These are phyloP conservation scores for Jatropha multifida DNA, from an alignment of 441 rosid genomes.

Conservation along the genomic window DNA sequence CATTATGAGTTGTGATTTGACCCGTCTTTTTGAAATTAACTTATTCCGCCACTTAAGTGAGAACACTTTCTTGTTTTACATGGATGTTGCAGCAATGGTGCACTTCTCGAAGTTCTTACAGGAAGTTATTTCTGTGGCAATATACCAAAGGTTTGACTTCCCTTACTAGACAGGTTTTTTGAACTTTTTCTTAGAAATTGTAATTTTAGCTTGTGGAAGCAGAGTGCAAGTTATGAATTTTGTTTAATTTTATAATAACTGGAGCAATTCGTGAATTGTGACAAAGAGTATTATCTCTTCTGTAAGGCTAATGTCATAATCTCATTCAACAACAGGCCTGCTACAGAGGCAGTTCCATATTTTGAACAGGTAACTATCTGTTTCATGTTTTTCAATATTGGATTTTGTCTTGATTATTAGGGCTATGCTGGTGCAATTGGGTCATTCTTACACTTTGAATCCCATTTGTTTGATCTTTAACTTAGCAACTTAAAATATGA, in stretches of 20 bases:
- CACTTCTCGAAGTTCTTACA: conserved; percentile 80
- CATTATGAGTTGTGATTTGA: not conserved
- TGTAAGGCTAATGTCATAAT: conserved; percentile 91
- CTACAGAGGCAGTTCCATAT: conserved; percentile 95
- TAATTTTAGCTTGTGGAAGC: conserved; percentile 19
- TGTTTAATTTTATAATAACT: conserved; percentile 27
- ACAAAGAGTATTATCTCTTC: conserved; percentile 45
- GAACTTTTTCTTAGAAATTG: conserved; percentile 9
- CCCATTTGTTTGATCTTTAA: not conserved
- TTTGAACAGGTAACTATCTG: conserved; percentile 76
- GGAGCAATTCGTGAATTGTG: conserved; percentile 36
- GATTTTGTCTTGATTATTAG: not conserved
- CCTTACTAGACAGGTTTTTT: conserved; percentile 10
- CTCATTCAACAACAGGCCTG: conserved; percentile 95
- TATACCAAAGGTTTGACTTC: conserved; percentile 76
- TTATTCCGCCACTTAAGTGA: not conserved
- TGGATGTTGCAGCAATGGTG: conserved; percentile 70
- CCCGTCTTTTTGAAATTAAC: not conserved
- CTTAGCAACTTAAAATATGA: not conserved
- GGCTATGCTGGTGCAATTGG: not conserved
- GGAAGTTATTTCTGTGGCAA: conserved; percentile 87
- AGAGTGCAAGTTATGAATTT: conserved; percentile 25
- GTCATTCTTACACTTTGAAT: not conserved
- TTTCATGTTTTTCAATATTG: conserved; percentile 6
- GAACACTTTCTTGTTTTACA: conserved; percentile 9